phyloP scores from a whole-genome alignment of 306 rosid genomes.

The Dicorynia guianensis region DNA sequence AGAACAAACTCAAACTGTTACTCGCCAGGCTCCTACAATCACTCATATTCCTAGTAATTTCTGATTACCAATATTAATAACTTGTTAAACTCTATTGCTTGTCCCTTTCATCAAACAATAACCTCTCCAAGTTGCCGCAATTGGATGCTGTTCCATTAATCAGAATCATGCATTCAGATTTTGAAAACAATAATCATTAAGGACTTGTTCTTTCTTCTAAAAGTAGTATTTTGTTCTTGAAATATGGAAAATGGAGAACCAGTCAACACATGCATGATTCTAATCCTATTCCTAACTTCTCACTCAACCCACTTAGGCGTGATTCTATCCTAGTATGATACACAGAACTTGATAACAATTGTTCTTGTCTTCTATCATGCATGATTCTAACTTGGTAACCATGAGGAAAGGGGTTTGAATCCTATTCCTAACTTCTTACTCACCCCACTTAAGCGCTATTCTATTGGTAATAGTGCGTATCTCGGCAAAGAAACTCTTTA shows the following conservation, averaged over 20 bases:
- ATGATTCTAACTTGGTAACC: no score
- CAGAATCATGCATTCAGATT: not conserved
- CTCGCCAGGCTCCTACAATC: slow-evolving; percentile 91
- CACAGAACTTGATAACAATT: no score
- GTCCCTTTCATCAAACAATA: slow-evolving; percentile 3
- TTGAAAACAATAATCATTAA: slow-evolving; percentile 10
- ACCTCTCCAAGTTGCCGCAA: not conserved
- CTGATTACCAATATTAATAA: not conserved
- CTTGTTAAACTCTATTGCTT: slow-evolving; percentile 1
- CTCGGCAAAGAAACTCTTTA: no score
- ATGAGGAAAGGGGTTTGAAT: no score
- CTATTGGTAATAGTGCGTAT: no score
- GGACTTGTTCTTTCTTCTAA: not conserved
- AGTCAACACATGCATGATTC: no score
- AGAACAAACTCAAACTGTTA: slow-evolving; percentile 92
- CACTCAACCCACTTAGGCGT: no score
- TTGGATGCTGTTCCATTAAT: slow-evolving; percentile 26
- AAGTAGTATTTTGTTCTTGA: slow-evolving; percentile 10
- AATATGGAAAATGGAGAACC: not conserved
- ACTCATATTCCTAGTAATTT: slow-evolving; percentile 88
- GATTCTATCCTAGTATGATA: no score
- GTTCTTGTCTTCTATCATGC: no score
- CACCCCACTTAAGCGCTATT: no score
- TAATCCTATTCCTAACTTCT: no score
- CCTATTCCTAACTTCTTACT: no score